These are phyloP conservation scores for Starmerella ratchasimensis DNA, from an alignment of 805 yeast species.

Conservation along the genomic window DNA sequence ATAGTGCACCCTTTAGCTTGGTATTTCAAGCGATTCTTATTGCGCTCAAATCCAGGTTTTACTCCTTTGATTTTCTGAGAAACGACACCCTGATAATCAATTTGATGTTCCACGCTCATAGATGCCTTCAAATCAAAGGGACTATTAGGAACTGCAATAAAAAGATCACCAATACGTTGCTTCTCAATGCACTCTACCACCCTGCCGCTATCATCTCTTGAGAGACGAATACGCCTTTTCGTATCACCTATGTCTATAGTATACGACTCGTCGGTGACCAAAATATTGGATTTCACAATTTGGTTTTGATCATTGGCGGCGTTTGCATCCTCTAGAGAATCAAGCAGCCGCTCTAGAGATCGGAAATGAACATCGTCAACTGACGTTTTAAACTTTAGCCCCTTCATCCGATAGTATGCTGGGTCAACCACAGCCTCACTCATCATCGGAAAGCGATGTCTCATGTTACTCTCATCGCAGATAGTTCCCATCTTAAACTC, in stretches of 20 bases:
- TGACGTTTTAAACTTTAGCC: conserved; percentile 23
- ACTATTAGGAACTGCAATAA: conserved; percentile 61
- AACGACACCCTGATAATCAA: conserved; percentile 27
- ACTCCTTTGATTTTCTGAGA: conserved; percentile 26
- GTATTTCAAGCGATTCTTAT: conserved; percentile 60
- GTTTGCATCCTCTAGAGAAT: conserved; percentile 10
- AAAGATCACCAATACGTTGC: conserved; percentile 56
- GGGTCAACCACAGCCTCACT: conserved; percentile 26
- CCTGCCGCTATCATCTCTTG: conserved; percentile 21
- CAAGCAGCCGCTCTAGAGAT: conserved; percentile 17
- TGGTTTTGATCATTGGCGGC: conserved; percentile 7
- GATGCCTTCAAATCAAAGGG: conserved; percentile 66
- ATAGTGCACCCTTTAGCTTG: conserved; percentile 41
- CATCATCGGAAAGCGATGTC: conserved; percentile 23
- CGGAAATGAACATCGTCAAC: conserved; percentile 20
- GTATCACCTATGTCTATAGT: conserved; percentile 1
- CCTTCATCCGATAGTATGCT: conserved; percentile 18
- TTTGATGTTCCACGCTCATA: conserved; percentile 64
- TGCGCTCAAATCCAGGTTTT: conserved; percentile 35
- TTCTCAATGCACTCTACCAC: conserved; percentile 55
- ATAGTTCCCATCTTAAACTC: conserved; percentile 28
- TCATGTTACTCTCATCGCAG: conserved; percentile 21
- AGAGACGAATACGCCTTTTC: conserved; percentile 20
- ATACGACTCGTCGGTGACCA: conserved; percentile 16
- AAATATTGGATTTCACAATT: conserved; percentile 7